phyloP scores from a whole-genome alignment of 2,329 filamentous ascomycete genomes.

The Monosporascus sp. region DNA sequence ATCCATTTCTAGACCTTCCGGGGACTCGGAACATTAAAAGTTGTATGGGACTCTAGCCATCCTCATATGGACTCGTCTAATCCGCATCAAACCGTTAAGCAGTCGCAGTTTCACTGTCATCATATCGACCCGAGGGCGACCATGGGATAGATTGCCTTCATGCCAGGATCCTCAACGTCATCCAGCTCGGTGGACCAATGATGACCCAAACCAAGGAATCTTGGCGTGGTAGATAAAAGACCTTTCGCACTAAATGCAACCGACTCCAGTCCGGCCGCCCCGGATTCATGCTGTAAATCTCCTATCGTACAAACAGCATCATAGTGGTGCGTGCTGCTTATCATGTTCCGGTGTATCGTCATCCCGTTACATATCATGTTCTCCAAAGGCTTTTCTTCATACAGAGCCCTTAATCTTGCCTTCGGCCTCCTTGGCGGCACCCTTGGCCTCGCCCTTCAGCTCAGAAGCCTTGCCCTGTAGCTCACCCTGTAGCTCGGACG shows the following conservation, averaged over 20 bases:
- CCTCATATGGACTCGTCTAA: too few species aligned
- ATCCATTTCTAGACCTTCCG: constrained; percentile 27
- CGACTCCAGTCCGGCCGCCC: not conserved
- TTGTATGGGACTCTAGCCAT: too few species aligned
- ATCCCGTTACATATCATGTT: not conserved
- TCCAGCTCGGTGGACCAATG: too few species aligned
- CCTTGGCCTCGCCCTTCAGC: constrained; percentile 19
- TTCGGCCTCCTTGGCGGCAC: constrained; percentile 25
- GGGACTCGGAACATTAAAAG: too few species aligned
- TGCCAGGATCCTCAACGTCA: too few species aligned
- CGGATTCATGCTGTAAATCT: not conserved
- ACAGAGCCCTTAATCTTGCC: constrained; percentile 30
- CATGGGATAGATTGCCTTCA: too few species aligned
- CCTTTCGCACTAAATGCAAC: not conserved
- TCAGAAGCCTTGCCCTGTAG: constrained; percentile 28
- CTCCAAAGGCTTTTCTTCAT: constrained; percentile 1
- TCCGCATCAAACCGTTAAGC: too few species aligned
- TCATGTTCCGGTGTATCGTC: not conserved
- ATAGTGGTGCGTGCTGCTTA: not conserved
- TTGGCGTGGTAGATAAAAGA: too few species aligned
- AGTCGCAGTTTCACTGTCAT: too few species aligned
- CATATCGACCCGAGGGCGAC: too few species aligned
- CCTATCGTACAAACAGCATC: not conserved
- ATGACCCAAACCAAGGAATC: too few species aligned
- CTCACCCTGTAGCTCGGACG: constrained; percentile 24